Percentiles rank a stretch among this genome's conserved stretches.
Evolutionary conservation across 495 filamentous ascomycete species (phyloP).

Genomic region (Daldinia concentrica): DNA sequence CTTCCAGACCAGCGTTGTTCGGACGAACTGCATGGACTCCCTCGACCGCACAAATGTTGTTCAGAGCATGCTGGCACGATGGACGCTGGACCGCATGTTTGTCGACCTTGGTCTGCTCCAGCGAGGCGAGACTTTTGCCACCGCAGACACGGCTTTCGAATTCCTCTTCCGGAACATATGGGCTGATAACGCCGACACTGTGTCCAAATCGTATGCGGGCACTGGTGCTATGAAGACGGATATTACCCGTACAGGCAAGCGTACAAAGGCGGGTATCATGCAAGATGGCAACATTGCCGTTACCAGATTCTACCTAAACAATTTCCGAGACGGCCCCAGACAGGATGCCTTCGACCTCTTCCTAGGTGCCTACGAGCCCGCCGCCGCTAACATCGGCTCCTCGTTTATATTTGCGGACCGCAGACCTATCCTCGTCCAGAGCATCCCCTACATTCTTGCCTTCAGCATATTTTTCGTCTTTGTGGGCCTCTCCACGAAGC

Average conservation of each 20-base stretch:
- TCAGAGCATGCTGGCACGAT: constrained; percentile 92
- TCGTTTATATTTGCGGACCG: constrained; percentile 81
- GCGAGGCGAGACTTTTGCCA: constrained; percentile 71
- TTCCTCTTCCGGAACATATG: constrained; percentile 92
- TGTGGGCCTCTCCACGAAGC: constrained; percentile 77
- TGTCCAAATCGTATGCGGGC: constrained; percentile 90
- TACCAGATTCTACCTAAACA: constrained; percentile 86
- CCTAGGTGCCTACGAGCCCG: constrained; percentile 82
- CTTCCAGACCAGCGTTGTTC: constrained; percentile 83
- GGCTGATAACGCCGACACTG: constrained; percentile 97
- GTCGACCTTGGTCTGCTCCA: constrained; percentile 79
- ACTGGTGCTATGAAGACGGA: constrained; percentile 97
- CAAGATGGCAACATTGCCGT: constrained; percentile 85
- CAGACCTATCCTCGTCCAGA: constrained; percentile 85
- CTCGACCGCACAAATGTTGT: constrained; percentile 97
- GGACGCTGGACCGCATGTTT: constrained; percentile 85
- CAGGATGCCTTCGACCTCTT: constrained; percentile 97
- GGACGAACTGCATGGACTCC: constrained; percentile 99
- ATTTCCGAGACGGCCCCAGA: constrained; percentile 89
- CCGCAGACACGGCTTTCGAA: constrained; percentile 81
- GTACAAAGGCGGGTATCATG: constrained; percentile 81
- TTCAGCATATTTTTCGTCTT: constrained; percentile 87
- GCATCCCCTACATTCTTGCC: constrained; percentile 87
- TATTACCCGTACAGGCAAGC: constrained; percentile 86
- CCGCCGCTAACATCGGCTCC: constrained; percentile 68